Conservation (phyloP, 331 rosid genomes). For the Stylosanthes scabra region DNA sequence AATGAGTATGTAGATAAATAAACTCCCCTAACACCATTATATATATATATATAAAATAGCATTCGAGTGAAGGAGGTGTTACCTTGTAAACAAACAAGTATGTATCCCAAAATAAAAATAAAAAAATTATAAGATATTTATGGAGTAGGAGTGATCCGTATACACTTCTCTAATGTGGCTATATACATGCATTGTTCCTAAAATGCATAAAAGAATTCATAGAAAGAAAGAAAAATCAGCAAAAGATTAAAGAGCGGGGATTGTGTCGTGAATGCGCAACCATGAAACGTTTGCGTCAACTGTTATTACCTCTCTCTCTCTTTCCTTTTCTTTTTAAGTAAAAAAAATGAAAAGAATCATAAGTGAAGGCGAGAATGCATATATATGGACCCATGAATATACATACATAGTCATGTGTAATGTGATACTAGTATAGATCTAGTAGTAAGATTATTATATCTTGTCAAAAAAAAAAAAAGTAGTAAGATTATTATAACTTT, state of each 20-base stretch:
- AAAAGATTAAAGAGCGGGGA: neutral
- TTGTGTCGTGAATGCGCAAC: constrained; percentile 21
- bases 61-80: too few species aligned
- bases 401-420: constrained; percentile 36
- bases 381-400: constrained; percentile 32
- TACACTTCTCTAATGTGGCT: too few species aligned
- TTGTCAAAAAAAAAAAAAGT: too few species aligned
- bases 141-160: too few species aligned
- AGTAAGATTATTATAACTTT: neutral
- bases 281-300: constrained; percentile 34
- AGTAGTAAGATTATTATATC: neutral
- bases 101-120: too few species aligned
- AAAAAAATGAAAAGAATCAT: constrained; percentile 27
- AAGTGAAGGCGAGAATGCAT: too few species aligned
- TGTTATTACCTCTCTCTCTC: constrained; percentile 6
- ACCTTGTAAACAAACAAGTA: neutral
- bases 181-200: neutral
- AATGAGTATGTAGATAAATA: too few species aligned
- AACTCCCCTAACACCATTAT: too few species aligned
- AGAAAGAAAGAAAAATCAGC: neutral
- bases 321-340: neutral
- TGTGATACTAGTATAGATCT: neutral
- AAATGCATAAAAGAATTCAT: neutral
- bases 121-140: too few species aligned
- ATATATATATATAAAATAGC: too few species aligned